Percentiles rank a stretch among this genome's conserved stretches.
Evolutionary conservation across 208 protist species (phyloP).

Genomic region (Wallacemonas sp.): DNA sequence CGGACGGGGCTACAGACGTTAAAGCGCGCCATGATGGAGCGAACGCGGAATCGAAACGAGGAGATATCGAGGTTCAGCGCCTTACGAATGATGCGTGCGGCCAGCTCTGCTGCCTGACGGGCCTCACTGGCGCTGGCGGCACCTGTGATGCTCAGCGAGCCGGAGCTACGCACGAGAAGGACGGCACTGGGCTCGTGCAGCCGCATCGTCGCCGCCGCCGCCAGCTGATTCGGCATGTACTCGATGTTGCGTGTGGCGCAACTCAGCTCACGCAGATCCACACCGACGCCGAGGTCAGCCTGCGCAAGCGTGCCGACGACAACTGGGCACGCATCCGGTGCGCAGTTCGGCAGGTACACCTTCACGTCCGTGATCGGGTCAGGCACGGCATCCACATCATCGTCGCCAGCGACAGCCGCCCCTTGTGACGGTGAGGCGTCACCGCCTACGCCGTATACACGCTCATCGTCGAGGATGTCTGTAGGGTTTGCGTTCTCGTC

Average conservation of each 20-base stretch:
- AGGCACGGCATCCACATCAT: conserved; percentile 13
- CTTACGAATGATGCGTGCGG: conserved; percentile 84
- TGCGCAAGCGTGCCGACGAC: conserved; percentile 77
- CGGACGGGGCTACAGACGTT: conserved; percentile 79
- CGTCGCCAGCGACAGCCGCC: background rate
- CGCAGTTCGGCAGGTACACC: conserved; percentile 67
- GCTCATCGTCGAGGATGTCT: background rate
- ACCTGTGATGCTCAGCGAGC: conserved; percentile 75
- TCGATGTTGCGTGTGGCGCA: conserved; percentile 86
- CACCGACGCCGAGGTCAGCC: conserved; percentile 59
- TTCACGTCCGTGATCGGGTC: conserved; percentile 42
- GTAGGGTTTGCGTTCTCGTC: conserved; percentile 4
- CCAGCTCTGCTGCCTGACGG: conserved; percentile 81
- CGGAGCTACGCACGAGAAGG: conserved; percentile 74
- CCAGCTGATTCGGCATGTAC: conserved; percentile 67
- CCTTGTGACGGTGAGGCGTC: background rate
- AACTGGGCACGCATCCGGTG: conserved; percentile 61
- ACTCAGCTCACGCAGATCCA: conserved; percentile 79
- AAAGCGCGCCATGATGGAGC: conserved; percentile 82
- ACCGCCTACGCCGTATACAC: background rate
- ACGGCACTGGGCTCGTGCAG: conserved; percentile 78
- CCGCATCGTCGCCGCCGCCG: conserved; percentile 74
- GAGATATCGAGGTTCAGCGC: conserved; percentile 56
- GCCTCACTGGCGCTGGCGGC: conserved; percentile 73
- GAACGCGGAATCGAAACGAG: conserved; percentile 79